Evolutionary conservation across 768 basidiomycete genomes (phyloP).

Genomic region (Tylopilus sp.): DNA sequence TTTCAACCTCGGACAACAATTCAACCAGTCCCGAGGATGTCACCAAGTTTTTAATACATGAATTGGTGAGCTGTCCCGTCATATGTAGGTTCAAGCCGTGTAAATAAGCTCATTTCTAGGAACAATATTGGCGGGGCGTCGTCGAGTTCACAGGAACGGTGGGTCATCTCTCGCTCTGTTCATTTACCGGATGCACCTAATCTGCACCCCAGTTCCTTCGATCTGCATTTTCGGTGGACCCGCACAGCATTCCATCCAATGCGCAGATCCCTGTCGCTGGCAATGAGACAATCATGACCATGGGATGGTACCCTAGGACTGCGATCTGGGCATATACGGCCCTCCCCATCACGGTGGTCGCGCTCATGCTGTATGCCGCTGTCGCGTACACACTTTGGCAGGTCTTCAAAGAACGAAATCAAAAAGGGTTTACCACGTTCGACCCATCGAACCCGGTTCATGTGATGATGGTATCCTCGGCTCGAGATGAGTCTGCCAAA

Average conservation of each 20-base stretch:
- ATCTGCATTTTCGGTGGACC: slow-evolving; percentile 7
- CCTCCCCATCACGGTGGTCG: slow-evolving; percentile 3
- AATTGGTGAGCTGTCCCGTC: background rate
- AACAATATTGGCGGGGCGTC: slow-evolving; percentile 14
- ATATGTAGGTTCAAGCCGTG: no score
- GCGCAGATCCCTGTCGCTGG: background rate
- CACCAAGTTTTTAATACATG: background rate
- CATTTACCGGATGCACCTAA: background rate
- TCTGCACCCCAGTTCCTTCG: slow-evolving; percentile 3
- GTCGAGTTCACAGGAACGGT: slow-evolving; percentile 18
- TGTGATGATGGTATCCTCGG: slow-evolving; percentile 4
- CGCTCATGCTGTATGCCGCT: slow-evolving; percentile 2
- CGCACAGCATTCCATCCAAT: background rate
- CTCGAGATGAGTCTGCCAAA: background rate
- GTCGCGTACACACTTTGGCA: slow-evolving; percentile 7
- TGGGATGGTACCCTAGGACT: background rate
- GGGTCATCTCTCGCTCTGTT: background rate
- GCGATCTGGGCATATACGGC: background rate
- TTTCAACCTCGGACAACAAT: background rate
- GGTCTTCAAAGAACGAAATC: background rate
- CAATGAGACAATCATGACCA: background rate
- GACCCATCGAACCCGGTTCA: slow-evolving; percentile 6
- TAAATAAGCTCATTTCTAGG: background rate
- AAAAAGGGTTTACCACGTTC: background rate
- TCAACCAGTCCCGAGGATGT: background rate